Base-by-base conservation (phyloP, 176 grass and related monocot genomes). In the Luzula sylvatica region DNA sequence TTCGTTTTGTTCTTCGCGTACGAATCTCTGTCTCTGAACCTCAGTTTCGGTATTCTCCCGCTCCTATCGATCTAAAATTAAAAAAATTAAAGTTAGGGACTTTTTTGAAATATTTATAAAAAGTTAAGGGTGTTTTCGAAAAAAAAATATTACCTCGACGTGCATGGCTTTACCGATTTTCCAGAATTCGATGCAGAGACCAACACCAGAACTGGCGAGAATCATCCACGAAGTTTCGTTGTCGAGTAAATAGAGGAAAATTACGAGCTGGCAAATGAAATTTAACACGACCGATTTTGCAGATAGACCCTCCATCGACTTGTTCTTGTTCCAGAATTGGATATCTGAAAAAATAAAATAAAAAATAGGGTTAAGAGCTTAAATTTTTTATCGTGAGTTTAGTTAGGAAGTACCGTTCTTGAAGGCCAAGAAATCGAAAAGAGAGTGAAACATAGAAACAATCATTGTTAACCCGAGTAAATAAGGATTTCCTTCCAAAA, bases 181-280 rank as follows among this genome's bases (percentile, higher is more conserved):
- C 93, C 93, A 99, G 51, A 99, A 99, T 65, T 99, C 93, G 47
- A 99, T 99, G 75, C 93, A 99, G 28, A 83, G 73, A 38, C 93
- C 93, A 72, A 99, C 58, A 49, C 85, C 93, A 72, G 86, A 87
- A 66, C 93, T 99, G 38, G 72, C 67, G 60, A 99, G 93, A 60
- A 99, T 99, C 93, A 99, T 99, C 93, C 93, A 99, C 38, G 93
- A 99, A 62, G 93, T 99, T 15, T 99, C 93, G 72, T 99, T 99
- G 68, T 99, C 93, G 56, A 99, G 78, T 41, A 99, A 69, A 55
- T 92, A 99, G 42, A 99, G 72, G 57, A 99, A 99, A 71, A 99
- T 48, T 61, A 99, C 65, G 28, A 99, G 74, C 40, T 99, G 93
- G 23, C 93, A 99, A 23, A 81, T 65, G 30, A 99, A 99, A 61